Conservation (phyloP, 2,329 filamentous ascomycete genomes). For the Akanthomyces dipterigenus region DNA sequence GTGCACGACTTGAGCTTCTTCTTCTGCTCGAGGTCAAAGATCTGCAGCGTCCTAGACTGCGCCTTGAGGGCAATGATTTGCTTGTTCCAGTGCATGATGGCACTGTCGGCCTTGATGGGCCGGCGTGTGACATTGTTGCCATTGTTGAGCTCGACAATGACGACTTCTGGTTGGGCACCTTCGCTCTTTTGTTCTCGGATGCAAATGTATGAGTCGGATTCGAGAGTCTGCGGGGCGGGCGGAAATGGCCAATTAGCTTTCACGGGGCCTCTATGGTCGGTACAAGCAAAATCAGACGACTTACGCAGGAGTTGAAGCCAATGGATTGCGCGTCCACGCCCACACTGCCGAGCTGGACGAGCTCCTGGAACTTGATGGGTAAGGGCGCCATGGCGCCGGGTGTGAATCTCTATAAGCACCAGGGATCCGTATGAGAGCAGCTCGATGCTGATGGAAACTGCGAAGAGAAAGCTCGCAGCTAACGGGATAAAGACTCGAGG, state of each 20-base stretch:
- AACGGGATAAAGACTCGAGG: not conserved
- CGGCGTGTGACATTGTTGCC: constrained; percentile 90
- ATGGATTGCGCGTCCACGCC: constrained; percentile 48
- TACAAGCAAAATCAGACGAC: constrained; percentile 23
- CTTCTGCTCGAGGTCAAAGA: constrained; percentile 91
- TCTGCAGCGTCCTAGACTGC: constrained; percentile 88
- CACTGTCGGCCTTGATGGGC: constrained; percentile 98
- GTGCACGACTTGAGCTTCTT: constrained; percentile 93
- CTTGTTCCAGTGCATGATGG: constrained; percentile 97
- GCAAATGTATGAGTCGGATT: constrained; percentile 95
- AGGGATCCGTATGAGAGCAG: not conserved
- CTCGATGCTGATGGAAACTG: constrained; percentile 5
- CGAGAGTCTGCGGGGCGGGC: constrained; percentile 64
- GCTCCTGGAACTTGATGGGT: constrained; percentile 90
- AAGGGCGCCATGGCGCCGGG: constrained; percentile 55
- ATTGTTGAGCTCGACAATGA: constrained; percentile 97
- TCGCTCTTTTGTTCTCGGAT: constrained; percentile 90
- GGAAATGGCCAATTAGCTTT: constrained; percentile 18
- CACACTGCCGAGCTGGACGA: constrained; percentile 58
- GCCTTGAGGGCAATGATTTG: constrained; percentile 97
- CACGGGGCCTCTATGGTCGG: not conserved
- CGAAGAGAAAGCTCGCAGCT: not conserved
- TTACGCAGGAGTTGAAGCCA: constrained; percentile 75
- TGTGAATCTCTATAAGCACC: constrained; percentile 11
- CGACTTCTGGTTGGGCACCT: constrained; percentile 79